A percentile compares a stretch with the other conserved stretches of the same genome.
phyloP scores from a whole-genome alignment of 2,329 filamentous ascomycete genomes.

The Conoideocrella luteorostrata region DNA sequence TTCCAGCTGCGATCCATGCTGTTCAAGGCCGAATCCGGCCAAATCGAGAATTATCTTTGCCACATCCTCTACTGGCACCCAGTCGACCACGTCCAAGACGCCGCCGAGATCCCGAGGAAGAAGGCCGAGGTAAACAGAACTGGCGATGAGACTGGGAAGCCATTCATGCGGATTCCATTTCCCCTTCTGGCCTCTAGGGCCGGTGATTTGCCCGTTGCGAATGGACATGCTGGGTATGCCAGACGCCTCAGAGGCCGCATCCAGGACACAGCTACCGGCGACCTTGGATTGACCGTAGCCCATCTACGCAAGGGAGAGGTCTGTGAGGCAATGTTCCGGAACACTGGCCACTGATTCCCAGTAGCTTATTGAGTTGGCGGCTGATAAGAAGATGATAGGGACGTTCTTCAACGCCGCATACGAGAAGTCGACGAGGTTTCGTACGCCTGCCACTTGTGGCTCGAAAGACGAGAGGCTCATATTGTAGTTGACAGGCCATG shows the following conservation, averaged over 20 bases:
- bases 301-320: constrained; percentile 19
- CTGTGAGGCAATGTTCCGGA: constrained; percentile 31
- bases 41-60: constrained; percentile 42
- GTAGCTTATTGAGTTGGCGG: constrained; percentile 28
- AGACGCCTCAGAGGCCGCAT: constrained; percentile 26
- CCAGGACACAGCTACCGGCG: constrained; percentile 34
- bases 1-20: constrained; percentile 16
- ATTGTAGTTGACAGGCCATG: constrained; percentile 45
- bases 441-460: constrained; percentile 42
- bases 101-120: constrained; percentile 43
- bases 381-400: constrained; percentile 38
- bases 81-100: constrained; percentile 39
- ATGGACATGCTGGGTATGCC: constrained; percentile 34
- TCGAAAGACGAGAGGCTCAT: constrained; percentile 42
- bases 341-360: constrained; percentile 27
- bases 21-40: constrained; percentile 23
- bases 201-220: constrained; percentile 43
- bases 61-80: constrained; percentile 46
- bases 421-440: constrained; percentile 40
- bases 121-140: constrained; percentile 40
- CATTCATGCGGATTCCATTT: constrained; percentile 52
- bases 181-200: constrained; percentile 32
- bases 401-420: constrained; percentile 21
- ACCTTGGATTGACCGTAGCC: constrained; percentile 41
- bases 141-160: constrained; percentile 44